Percentiles rank a stretch among this genome's conserved stretches.
Conservation (phyloP, 2,329 filamentous ascomycete genomes). For the Nemania diffusa region DNA sequence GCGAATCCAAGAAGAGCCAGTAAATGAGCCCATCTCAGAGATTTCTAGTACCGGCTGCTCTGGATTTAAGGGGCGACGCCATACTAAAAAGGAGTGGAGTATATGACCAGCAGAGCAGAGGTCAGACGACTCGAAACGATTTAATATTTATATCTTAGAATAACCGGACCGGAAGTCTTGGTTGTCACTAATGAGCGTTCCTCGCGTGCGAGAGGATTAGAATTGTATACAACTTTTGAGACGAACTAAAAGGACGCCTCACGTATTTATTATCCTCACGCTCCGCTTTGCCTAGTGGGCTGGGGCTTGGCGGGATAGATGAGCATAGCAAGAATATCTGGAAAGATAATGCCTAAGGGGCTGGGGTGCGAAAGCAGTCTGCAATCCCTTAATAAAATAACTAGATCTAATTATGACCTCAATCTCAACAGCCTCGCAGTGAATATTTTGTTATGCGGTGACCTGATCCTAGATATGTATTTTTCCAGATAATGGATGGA, state of each 20-base stretch:
- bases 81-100: neutral
- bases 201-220: conserved; percentile 5
- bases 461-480: too few species aligned
- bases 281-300: neutral
- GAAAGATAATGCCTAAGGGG: neutral
- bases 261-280: neutral
- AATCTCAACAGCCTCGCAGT: neutral
- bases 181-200: conserved; percentile 23
- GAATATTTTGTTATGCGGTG: neutral
- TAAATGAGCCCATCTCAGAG: conserved; percentile 36
- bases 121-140: conserved; percentile 20
- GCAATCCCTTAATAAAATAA: neutral
- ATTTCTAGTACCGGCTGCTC: neutral
- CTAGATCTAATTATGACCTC: neutral
- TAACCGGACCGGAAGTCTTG: conserved; percentile 17
- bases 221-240: conserved; percentile 24
- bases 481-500: too few species aligned
- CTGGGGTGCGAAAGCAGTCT: neutral
- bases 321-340: neutral
- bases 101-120: conserved; percentile 19
- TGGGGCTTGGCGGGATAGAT: neutral
- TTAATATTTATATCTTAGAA: conserved; percentile 29
- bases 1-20: conserved; percentile 61
- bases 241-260: neutral
- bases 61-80: neutral